Evolutionary conservation across 2,329 filamentous ascomycete species (phyloP), one percentile per base, ranked within the genome.

Genomic region (Cephalotrichum gorgonifer): DNA sequence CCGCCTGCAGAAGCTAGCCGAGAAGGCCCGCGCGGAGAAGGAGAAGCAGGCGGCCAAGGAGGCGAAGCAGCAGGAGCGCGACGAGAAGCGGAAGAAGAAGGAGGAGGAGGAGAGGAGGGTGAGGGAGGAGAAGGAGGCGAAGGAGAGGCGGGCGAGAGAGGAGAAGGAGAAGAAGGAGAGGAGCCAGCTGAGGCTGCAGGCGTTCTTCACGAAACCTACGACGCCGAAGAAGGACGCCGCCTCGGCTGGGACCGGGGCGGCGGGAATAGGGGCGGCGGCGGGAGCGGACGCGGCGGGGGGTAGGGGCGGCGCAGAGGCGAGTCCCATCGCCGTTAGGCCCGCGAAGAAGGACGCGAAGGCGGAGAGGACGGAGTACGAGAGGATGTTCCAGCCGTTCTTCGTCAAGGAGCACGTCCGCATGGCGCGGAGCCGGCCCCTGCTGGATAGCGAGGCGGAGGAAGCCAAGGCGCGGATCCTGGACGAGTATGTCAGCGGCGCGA

Each of bases 381-480:
- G 79, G 55, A 70, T 75, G 31, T 97, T 97, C 58, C 76, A 88
- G 28, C 82, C 86, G 0, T 97, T 96, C 63, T 90, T 85, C 53
- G 60, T 93, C 43, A 85, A 88, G 51, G 74, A 81, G 3, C 76
- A 88, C 58, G 85, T 88, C 2, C 77, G 67, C n/a, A 56, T 96
- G 48, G 88, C 89, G 1, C 72, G 75, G 0, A 67, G 72, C 44
- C 71, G 69, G 2, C 79, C 79, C 26, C 62, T 72, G 35, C 72
- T 83, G 61, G 81, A 87, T 54, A 61, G 74, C 1, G 71, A 79
- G 52, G 75, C 78, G 1, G 68, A 72, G 25, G 60, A 69, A n/a
- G 66, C 58, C 46, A 81, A 76, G 61, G 73, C 69, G 26, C 58
- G 55, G 17, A 72, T 72, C 3, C 62, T 83, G 2, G 77, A 82